Evolutionary conservation across 495 filamentous ascomycete genomes (phyloP).

Genomic region (Penicillium robsamsonii): DNA sequence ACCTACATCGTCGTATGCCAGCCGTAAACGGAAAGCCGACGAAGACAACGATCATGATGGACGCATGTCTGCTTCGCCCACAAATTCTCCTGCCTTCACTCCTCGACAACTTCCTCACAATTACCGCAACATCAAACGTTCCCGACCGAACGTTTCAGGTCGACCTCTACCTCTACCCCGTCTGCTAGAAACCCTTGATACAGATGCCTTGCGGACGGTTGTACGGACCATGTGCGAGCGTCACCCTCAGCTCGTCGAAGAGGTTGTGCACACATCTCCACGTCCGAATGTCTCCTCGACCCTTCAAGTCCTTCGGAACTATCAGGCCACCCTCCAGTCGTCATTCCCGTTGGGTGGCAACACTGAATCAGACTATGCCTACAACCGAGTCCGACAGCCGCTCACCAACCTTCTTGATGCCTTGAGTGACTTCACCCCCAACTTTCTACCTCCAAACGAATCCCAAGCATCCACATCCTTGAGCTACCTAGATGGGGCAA

Average conservation of each 20-base stretch:
- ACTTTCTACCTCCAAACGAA: slow-evolving; percentile 92
- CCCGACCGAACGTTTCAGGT: slow-evolving; percentile 67
- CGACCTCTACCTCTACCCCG: slow-evolving; percentile 78
- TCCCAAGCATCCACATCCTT: slow-evolving; percentile 73
- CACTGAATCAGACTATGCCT: slow-evolving; percentile 84
- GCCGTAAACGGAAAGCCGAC: slow-evolving; percentile 84
- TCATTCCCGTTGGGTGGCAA: slow-evolving; percentile 85
- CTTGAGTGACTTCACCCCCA: slow-evolving; percentile 87
- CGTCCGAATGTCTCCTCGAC: slow-evolving; percentile 78
- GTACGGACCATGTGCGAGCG: slow-evolving; percentile 85
- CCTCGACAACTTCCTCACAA: slow-evolving; percentile 59
- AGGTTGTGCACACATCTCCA: slow-evolving; percentile 82
- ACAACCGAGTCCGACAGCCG: slow-evolving; percentile 84
- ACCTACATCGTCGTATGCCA: slow-evolving; percentile 50
- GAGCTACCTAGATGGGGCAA: slow-evolving; percentile 83
- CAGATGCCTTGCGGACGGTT: slow-evolving; percentile 73
- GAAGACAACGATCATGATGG: slow-evolving; percentile 71
- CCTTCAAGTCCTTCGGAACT: slow-evolving; percentile 73
- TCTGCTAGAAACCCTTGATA: slow-evolving; percentile 86
- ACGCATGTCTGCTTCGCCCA: slow-evolving; percentile 84
- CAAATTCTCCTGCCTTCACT: slow-evolving; percentile 70
- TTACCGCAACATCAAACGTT: slow-evolving; percentile 63
- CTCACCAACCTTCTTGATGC: slow-evolving; percentile 82
- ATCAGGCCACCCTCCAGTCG: slow-evolving; percentile 71
- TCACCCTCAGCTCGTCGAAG: slow-evolving; percentile 70